Base-by-base conservation (phyloP, 1,139 yeast genomes). In the Hyphopichia wangnamkhiaoensis region DNA sequence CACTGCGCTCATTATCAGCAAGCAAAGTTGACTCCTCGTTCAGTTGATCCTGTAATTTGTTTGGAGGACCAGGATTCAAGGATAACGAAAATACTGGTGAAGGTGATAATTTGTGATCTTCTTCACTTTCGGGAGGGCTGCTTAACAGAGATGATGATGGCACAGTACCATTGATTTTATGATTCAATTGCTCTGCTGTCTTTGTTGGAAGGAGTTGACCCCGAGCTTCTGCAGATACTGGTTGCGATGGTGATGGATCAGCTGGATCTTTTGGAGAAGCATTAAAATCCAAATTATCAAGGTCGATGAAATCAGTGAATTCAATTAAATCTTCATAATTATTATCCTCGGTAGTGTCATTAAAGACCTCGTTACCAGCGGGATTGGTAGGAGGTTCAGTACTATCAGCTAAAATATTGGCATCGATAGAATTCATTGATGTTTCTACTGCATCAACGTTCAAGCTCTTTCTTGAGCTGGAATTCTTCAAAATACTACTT, bases 241-340 rank as follows among this genome's bases (percentile, higher is more conserved):
- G n/a, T 19, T 30, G 23, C 8, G 33, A 9, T 3, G 35, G 33
- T 13, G 42, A 33, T 10, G 27, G 34, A 8, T 7, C 24, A 7
- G 9, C 10, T 21, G 35, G 30, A 9, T 31, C 31, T 31, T 43
- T 42, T 10, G 61, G 60, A 7, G 61, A 54, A 34, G 49, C 43
- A 4, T 59, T 51, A 39, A 68, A 65, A 46, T 63, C 65, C 47
- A 68, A 56, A 45, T 66, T 59, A 21, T 70, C 89, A 50, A 82
- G 79, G 54, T 83, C 81, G 37, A 84, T 79, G 53, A 78, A 77
- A 45, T 81, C 84, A 32, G 84, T 77, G 49, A 84, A 79, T 49
- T 83, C 90, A 64, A 74, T 68, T 18, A 75, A 58, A 33, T 74
- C 79, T 24, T 52, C 53, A 37, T 43, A 56, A 33, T 57, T 61